phyloP scores from a whole-genome alignment of 2,329 filamentous ascomycete genomes.

The Cladosporium oxysporum region DNA sequence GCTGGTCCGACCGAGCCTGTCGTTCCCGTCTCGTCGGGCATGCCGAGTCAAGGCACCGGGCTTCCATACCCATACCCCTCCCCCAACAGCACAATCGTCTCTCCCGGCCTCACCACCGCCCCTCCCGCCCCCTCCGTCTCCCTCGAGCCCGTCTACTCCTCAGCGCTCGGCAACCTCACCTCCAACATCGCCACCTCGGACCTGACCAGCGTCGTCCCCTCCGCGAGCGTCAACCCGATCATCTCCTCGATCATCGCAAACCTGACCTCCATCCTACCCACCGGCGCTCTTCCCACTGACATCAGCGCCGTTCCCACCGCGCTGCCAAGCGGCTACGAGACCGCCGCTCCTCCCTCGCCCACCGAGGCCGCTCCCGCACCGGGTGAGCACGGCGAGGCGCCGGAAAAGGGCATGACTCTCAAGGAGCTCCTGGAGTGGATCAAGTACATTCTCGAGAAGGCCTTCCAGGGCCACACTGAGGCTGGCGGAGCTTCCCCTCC shows the following conservation, averaged over 20 bases:
- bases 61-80: conserved; percentile 12
- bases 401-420: conserved; percentile 24
- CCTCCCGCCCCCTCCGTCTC: conserved; percentile 24
- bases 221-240: conserved; percentile 25
- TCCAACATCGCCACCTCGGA: conserved; percentile 22
- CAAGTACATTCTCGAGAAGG: conserved; percentile 23
- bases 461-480: conserved; percentile 10
- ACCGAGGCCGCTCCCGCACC: conserved; percentile 19
- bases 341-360: conserved; percentile 17
- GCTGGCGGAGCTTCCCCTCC: neutral
- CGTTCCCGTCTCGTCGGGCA: neutral
- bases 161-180: conserved; percentile 25
- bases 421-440: conserved; percentile 30
- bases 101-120: conserved; percentile 10
- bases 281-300: conserved; percentile 22
- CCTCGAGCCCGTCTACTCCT: conserved; percentile 25
- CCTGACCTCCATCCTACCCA: conserved; percentile 26
- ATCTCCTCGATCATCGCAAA: conserved; percentile 25
- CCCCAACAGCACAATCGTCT: conserved; percentile 21
- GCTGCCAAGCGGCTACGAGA: conserved; percentile 22
- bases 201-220: conserved; percentile 25
- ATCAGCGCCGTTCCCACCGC: conserved; percentile 23
- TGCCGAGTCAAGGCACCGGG: neutral
- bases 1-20: neutral
- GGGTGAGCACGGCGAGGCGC: conserved; percentile 3